These are phyloP conservation scores for Polysphondylium violaceum DNA, from an alignment of 78 protist species.

Conservation along the genomic window DNA sequence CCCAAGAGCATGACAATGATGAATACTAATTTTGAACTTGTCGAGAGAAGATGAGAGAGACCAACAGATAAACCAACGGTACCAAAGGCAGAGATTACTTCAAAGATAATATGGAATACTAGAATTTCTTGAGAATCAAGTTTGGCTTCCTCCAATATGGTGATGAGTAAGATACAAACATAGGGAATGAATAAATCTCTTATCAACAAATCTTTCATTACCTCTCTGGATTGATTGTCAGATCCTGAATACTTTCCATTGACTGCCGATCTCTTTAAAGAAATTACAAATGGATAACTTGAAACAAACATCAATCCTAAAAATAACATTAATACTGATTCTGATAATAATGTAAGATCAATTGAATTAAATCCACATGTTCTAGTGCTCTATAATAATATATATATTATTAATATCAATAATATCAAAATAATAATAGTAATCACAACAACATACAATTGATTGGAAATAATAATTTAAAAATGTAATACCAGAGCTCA, in stretches of 20 bases:
- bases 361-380: conserved; percentile 79
- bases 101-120: conserved; percentile 57
- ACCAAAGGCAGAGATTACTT: conserved; percentile 79
- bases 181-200: conserved; percentile 54
- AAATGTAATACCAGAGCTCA: neutral
- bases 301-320: conserved; percentile 75
- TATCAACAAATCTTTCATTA: conserved; percentile 65
- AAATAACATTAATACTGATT: conserved; percentile 45
- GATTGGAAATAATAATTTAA: conserved; percentile 66
- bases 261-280: conserved; percentile 41
- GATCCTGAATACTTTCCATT: conserved; percentile 31
- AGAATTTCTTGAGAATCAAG: neutral
- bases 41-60: neutral
- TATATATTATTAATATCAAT: neutral
- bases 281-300: conserved; percentile 70
- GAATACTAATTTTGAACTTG: conserved; percentile 11
- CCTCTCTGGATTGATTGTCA: conserved; percentile 24
- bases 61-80: conserved; percentile 66
- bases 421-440: neutral
- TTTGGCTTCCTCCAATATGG: conserved; percentile 25
- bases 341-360: conserved; percentile 42
- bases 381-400: conserved; percentile 49
- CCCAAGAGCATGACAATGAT: conserved; percentile 68
- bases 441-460: conserved; percentile 7
- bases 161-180: conserved; percentile 28